phyloP scores from a whole-genome alignment of 2,329 filamentous ascomycete species.

The Colletotrichum trifolii region DNA sequence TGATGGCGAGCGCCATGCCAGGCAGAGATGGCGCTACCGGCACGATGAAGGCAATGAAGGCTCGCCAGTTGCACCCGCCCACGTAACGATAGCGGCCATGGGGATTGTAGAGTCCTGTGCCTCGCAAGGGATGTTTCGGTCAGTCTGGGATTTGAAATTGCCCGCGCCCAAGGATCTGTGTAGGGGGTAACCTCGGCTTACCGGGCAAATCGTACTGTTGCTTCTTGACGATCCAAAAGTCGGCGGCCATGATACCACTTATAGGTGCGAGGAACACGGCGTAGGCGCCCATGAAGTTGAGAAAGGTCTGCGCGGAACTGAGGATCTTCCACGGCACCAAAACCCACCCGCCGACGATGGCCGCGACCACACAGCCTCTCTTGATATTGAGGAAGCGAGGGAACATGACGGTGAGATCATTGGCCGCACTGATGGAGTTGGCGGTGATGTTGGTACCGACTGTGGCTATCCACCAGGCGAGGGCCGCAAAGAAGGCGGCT shows the following conservation, averaged over 20 bases:
- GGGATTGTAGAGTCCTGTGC: slow-evolving; percentile 46
- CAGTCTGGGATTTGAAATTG: neutral
- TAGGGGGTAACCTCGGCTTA: neutral
- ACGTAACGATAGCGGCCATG: slow-evolving; percentile 57
- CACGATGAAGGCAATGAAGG: slow-evolving; percentile 65
- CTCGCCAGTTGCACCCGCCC: slow-evolving; percentile 67
- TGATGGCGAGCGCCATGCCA: slow-evolving; percentile 60
- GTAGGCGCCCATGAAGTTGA: slow-evolving; percentile 72
- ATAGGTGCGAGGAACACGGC: slow-evolving; percentile 73
- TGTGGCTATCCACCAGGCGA: slow-evolving; percentile 64
- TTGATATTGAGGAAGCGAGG: slow-evolving; percentile 66
- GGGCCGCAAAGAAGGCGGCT: slow-evolving; percentile 60
- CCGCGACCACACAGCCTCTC: slow-evolving; percentile 65
- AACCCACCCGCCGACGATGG: slow-evolving; percentile 65
- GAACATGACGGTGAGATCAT: slow-evolving; percentile 65
- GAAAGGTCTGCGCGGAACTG: slow-evolving; percentile 65
- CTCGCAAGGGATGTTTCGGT: neutral
- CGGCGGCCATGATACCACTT: slow-evolving; percentile 67
- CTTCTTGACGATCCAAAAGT: slow-evolving; percentile 70
- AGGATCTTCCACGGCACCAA: slow-evolving; percentile 76
- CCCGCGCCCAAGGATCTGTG: neutral
- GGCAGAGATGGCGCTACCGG: slow-evolving; percentile 68
- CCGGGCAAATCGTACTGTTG: slow-evolving; percentile 57
- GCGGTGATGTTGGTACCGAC: slow-evolving; percentile 68
- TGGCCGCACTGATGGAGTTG: slow-evolving; percentile 64